Evolutionary conservation across 140 eudicot species (phyloP).

Genomic region (Senecio squalidus): DNA sequence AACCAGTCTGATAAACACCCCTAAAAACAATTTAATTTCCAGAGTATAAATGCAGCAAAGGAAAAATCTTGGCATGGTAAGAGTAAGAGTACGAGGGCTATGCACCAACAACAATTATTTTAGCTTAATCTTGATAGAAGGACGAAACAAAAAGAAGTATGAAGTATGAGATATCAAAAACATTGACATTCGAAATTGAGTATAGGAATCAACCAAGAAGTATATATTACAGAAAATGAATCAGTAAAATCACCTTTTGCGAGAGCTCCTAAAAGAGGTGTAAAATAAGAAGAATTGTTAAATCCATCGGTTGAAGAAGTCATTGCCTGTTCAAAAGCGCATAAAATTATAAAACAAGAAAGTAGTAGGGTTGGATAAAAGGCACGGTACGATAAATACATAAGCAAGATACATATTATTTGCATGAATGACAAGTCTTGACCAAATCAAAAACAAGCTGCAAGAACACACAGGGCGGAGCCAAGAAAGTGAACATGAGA

Average conservation of each 20-base stretch:
- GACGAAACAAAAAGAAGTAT: too few relatives aligned
- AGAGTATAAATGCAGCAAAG: too few relatives aligned
- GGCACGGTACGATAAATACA: neutral
- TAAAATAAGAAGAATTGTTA: constrained; percentile 42
- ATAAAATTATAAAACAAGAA: neutral
- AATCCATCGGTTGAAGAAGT: constrained; percentile 40
- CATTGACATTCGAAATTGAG: neutral
- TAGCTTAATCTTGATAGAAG: too few relatives aligned
- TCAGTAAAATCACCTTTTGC: constrained; percentile 54
- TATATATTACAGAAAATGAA: constrained; percentile 1
- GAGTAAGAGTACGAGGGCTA: neutral
- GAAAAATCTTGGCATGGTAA: too few relatives aligned
- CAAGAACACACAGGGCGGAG: neutral
- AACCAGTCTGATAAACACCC: too few relatives aligned
- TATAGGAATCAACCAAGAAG: constrained; percentile 2
- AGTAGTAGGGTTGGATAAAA: neutral
- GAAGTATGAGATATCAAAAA: neutral
- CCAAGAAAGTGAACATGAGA: too few relatives aligned
- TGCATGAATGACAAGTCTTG: neutral
- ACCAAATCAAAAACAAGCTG: neutral
- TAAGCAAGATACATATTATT: neutral
- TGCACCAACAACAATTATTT: neutral
- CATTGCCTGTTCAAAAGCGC: constrained; percentile 63
- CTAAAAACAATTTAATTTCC: too few relatives aligned
- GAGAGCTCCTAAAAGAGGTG: constrained; percentile 60